Evolutionary conservation across 73 alveolate species (phyloP).

Genomic region (Tetrahymena borealis): DNA sequence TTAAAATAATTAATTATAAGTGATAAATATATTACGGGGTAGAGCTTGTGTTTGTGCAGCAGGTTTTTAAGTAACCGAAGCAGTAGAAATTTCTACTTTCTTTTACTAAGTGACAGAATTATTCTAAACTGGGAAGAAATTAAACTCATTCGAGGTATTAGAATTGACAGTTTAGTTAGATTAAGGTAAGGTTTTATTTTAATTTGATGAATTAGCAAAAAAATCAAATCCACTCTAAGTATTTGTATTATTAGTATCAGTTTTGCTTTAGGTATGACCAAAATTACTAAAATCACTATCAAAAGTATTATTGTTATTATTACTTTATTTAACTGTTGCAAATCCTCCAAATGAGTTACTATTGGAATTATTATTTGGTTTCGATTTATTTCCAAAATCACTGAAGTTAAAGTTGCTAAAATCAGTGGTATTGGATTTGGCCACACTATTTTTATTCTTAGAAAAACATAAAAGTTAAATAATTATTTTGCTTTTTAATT

Average conservation of each 20-base stretch:
- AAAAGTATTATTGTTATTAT: neutral
- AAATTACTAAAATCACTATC: neutral
- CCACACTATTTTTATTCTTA: neutral
- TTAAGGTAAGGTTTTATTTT: neutral
- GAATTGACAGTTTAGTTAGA: too few relatives aligned
- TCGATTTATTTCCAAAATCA: neutral
- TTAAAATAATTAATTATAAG: too few relatives aligned
- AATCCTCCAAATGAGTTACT: neutral
- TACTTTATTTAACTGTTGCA: neutral
- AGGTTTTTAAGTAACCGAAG: neutral
- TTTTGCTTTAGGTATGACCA: neutral
- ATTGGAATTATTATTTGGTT: neutral
- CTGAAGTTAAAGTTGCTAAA: neutral
- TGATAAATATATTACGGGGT: too few relatives aligned
- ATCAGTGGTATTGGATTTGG: neutral
- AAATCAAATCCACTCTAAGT: neutral
- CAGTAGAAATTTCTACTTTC: neutral
- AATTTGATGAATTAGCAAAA: neutral
- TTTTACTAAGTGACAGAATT: neutral
- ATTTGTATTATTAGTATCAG: neutral
- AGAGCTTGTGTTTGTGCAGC: neutral
- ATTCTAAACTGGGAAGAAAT: neutral
- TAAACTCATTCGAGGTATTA: neutral
- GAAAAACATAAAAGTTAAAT: too few relatives aligned
- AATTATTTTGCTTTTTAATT: neutral